A percentile compares a stretch with the other conserved stretches of the same genome.
phyloP scores from a whole-genome alignment of 2,329 filamentous ascomycete species.

The Pseudogymnoascus sp. region DNA sequence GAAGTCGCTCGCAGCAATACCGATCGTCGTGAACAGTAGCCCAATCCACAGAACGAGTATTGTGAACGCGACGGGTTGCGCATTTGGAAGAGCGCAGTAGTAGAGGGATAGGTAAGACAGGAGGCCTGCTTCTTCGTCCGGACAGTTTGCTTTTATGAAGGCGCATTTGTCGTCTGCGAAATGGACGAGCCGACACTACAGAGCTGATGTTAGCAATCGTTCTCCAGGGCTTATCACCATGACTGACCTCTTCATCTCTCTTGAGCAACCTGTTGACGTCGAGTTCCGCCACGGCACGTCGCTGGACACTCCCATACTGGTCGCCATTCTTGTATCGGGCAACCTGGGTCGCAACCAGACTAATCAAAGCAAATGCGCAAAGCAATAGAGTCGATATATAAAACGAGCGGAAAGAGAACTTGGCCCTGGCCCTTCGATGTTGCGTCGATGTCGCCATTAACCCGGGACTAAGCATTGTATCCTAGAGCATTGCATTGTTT shows the following conservation, averaged over 20 bases:
- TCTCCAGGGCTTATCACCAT: background rate
- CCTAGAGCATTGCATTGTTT: background rate
- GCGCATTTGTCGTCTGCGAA: constrained; percentile 72
- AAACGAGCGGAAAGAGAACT: constrained; percentile 28
- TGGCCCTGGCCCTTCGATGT: constrained; percentile 11
- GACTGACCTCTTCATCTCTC: constrained; percentile 28
- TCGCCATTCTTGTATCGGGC: constrained; percentile 24
- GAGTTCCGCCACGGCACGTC: constrained; percentile 21
- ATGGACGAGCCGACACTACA: constrained; percentile 72
- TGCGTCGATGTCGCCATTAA: background rate
- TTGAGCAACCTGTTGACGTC: constrained; percentile 23
- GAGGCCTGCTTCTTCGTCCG: constrained; percentile 82
- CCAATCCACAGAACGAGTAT: constrained; percentile 77
- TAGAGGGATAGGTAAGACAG: constrained; percentile 84
- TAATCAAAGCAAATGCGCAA: constrained; percentile 24
- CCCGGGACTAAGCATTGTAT: background rate
- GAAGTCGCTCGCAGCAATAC: constrained; percentile 96
- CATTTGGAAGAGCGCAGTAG: constrained; percentile 69
- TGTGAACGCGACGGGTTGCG: constrained; percentile 69
- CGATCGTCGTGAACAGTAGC: constrained; percentile 90
- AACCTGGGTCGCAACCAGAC: constrained; percentile 25
- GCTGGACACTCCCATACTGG: constrained; percentile 24
- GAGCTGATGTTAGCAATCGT: background rate
- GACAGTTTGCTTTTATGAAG: constrained; percentile 75
- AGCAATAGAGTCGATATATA: constrained; percentile 27